Evolutionary conservation across 2,329 filamentous ascomycete genomes (phyloP), one percentile per base, ranked within the genome.

Genomic region (Cyanodermella asteris): DNA sequence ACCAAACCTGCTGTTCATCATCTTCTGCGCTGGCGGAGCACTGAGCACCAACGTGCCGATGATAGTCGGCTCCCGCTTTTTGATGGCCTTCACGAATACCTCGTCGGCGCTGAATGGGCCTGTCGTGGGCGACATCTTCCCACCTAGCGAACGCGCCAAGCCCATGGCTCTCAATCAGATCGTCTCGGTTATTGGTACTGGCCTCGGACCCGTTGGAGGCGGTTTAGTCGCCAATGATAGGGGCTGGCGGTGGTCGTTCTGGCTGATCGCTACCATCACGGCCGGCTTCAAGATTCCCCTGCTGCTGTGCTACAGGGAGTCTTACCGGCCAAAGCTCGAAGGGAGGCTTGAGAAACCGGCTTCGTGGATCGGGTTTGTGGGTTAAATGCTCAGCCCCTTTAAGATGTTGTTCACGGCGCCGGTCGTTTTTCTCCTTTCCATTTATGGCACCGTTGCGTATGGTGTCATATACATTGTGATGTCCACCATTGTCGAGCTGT

Each of bases 211-310:
- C 1, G 63, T 76, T 2, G 58, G 59, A 0, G 70, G 69, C 7
- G 69, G 64, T 1, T 75, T 68, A 39, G 66, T 76, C 13, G 55
- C 66, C 1, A 48, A 72, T 36, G 51, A 61, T 32, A 64, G 58
- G 6, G 66, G 59, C 1, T 80, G 74, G 74, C 59, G 72, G 18
- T 80, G 73, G 73, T 62, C 66, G 5, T 80, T 78, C 48, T 75
- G 62, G 47, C 55, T 64, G 1, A 72, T 67, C 1, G 64, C 65
- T 1, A 70, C 76, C 28, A 52, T 52, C 13, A 64, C 66, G 28
- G 70, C 55, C 2, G 30, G 63, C 9, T 61, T 78, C 25, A 69
- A 75, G 39, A 30, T 59, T 7, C 47, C 59, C 6, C 72, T 71
- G 4, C 43, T 75, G 24, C 61, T 70, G 40, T 58, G 70, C 34